Conservation (phyloP, 148 eudicot genomes). For the Tetragonia tetragonoides region DNA sequence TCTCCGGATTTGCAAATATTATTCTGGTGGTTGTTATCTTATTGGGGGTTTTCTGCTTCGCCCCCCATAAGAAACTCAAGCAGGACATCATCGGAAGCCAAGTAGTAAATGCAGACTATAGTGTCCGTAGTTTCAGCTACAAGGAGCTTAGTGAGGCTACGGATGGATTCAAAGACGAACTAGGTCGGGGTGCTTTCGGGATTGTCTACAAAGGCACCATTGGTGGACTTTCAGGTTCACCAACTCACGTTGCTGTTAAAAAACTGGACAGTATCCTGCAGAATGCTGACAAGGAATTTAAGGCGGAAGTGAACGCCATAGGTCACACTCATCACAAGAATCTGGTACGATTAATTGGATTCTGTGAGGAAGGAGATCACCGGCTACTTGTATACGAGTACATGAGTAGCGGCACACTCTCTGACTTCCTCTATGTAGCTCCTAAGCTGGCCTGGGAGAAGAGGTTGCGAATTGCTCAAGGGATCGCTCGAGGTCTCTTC, state of each 20-base stretch:
- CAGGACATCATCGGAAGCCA: not conserved
- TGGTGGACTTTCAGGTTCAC: slow-evolving; percentile 5
- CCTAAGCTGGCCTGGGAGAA: slow-evolving; percentile 28
- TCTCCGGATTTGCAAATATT: slow-evolving; percentile 12
- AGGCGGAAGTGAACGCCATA: slow-evolving; percentile 25
- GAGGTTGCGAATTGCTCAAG: slow-evolving; percentile 27
- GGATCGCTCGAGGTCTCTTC: slow-evolving; percentile 28
- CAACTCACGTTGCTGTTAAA: slow-evolving; percentile 29
- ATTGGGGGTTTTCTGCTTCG: not conserved
- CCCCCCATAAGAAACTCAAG: not conserved
- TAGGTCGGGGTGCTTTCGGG: slow-evolving; percentile 39
- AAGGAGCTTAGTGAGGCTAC: slow-evolving; percentile 30
- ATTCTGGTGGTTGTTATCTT: slow-evolving; percentile 5
- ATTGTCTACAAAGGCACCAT: slow-evolving; percentile 34
- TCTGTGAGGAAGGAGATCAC: slow-evolving; percentile 29
- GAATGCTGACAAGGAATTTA: slow-evolving; percentile 30
- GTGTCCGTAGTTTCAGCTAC: slow-evolving; percentile 28
- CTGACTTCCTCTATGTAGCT: slow-evolving; percentile 23
- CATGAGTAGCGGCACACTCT: slow-evolving; percentile 38
- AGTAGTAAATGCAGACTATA: slow-evolving; percentile 3
- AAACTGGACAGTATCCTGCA: slow-evolving; percentile 9
- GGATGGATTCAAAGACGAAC: slow-evolving; percentile 28
- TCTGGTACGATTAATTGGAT: slow-evolving; percentile 32
- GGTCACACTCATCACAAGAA: slow-evolving; percentile 37
- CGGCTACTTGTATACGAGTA: slow-evolving; percentile 34